Evolutionary conservation across 2,329 filamentous ascomycete species (phyloP), one percentile per base, ranked within the genome.

Genomic region (Cladosporium oxysporum): DNA sequence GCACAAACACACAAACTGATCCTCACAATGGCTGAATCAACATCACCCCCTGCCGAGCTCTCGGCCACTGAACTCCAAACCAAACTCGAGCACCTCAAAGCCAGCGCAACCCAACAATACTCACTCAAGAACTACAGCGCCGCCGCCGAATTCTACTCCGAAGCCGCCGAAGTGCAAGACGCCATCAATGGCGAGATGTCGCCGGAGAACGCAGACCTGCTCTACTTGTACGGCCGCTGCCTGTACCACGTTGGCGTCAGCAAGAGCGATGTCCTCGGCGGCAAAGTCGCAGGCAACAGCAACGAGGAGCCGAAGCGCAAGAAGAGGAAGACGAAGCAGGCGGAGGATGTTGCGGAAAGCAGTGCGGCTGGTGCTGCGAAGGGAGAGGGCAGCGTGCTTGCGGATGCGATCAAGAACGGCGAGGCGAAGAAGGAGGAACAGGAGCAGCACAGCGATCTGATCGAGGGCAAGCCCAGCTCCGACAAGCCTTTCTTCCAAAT

Each of bases 221-320:
- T 98, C 23, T 99, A 96, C 79, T 87, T 93, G 69, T 99, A 99
- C 79, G 95, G 95, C 16, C 91, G 94, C 76, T 92, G 92, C 65
- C 83, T 99, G 23, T 98, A 96, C 84, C 93, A 93, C 78, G 91
- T 98, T 67, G 95, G 93, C 33, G 91, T 98, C 77, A 90, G 88
- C 77, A 97, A 96, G 79, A 97, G 93, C 76, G 93, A 98, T 75
- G 93, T 99, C 28, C 84, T 99, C 41, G 95, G 95, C 66, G 91
- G 91, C 37, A 91, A 90, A 74, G 90, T 93, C 23, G 85, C 86
- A 16, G 81, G 84, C 2, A 83, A 84, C 53, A 53, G 41, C 16
- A 52, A 41, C 18, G 81, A 83, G 78, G 86, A 76, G 80, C 84
- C 74, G 79, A 88, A 79, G 71, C 80, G 82, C 66, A 84, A 83